Base-by-base conservation (phyloP, 495 filamentous ascomycete species). In the Tuber umbilicatum region DNA sequence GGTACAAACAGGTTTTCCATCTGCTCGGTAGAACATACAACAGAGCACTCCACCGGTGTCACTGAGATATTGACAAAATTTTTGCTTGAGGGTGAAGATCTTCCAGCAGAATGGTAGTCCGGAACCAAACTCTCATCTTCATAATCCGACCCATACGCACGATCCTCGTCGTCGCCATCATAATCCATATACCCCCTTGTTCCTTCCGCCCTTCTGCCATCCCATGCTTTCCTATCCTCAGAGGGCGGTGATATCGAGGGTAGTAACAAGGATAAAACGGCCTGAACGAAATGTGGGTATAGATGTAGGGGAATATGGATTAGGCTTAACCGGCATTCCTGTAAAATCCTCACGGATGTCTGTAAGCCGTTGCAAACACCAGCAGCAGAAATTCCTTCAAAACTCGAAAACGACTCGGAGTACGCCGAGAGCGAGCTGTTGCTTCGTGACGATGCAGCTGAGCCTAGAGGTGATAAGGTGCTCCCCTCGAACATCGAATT, bases 41-140 rank as follows among this genome's bases (percentile, higher is more conserved):
- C 87, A 5, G 93, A 97, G 85, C 94, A 97, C 83, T 97, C 95
- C 41, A 95, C 88, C 0, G 94, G 93, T 0, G 94, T 98, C 78
- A 99, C 87, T 60, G 92, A 94, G 79, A 99, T 90, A 83, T 99
- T 98, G 76, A 97, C 86, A 83, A 99, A 99, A 55, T 90, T 90
- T 80, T 93, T 90, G 21, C 73, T 72, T 19, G 76, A 69, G 3
- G 76, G 74, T 2, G 67, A 79, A 5, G 77, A 72, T 23, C 72
- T 73, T 80, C 84, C 76, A 23, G 82, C 75, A 27, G 47, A 78
- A 39, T 68, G 69, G 37, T 82, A 69, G 37, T 78, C 79, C 7
- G 71, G 76, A 6, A 73, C 79, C 27, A 71, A 43, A 27, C 38
- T 45, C 21, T 78, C 77, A 19, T 78, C 74, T 27, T 75, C 70